Conservation (phyloP, 495 filamentous ascomycete species). For the Tirmania nivea region DNA sequence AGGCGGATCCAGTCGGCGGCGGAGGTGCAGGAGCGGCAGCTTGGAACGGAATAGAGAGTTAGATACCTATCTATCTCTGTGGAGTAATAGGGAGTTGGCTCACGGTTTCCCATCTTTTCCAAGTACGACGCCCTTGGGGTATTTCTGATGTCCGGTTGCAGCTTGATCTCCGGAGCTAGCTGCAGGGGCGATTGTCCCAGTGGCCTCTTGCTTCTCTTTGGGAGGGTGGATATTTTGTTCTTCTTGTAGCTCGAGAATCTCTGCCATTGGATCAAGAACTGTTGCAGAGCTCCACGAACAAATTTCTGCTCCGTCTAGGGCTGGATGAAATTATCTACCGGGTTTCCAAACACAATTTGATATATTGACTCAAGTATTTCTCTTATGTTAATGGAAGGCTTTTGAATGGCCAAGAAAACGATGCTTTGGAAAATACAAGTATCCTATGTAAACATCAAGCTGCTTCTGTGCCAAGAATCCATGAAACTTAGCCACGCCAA, state of each 20-base stretch:
- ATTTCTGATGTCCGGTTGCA: neutral
- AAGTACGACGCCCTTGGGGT: slow-evolving; percentile 61
- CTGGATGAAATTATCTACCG: too few species aligned
- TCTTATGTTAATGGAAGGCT: too few species aligned
- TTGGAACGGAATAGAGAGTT: slow-evolving; percentile 19
- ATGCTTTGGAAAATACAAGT: too few species aligned
- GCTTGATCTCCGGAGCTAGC: too few species aligned
- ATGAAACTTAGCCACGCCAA: too few species aligned
- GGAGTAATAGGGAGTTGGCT: slow-evolving; percentile 19
- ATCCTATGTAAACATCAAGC: too few species aligned
- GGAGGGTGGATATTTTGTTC: slow-evolving; percentile 5
- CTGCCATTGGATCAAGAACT: slow-evolving; percentile 1
- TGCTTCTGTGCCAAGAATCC: too few species aligned
- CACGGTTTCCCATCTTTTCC: slow-evolving; percentile 95
- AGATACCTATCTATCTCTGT: neutral
- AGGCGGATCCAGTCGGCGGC: slow-evolving; percentile 44
- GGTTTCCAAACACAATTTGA: too few species aligned
- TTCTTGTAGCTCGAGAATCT: slow-evolving; percentile 1
- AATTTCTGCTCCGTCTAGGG: too few species aligned
- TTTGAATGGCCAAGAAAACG: too few species aligned
- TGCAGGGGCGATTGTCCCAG: slow-evolving; percentile 21
- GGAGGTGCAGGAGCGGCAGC: slow-evolving; percentile 76
- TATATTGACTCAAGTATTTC: too few species aligned
- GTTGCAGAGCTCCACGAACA: too few species aligned
- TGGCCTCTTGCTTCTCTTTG: slow-evolving; percentile 13